These are phyloP conservation scores for Brasenia schreberi DNA, from an alignment of 164 flowering plant species.

Conservation along the genomic window DNA sequence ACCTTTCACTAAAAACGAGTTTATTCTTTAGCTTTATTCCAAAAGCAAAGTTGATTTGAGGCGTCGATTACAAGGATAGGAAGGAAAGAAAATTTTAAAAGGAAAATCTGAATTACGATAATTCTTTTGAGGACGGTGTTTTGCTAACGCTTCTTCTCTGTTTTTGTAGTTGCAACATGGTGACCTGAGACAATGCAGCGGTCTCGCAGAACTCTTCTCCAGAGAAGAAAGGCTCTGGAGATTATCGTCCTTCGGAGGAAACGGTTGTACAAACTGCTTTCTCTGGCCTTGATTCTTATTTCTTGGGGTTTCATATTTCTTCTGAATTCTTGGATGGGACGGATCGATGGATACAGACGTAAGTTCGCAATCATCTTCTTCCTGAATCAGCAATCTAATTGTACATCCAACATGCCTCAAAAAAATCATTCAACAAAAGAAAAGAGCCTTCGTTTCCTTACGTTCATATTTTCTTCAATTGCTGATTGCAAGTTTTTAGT, in stretches of 20 bases:
- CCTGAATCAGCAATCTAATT: not conserved
- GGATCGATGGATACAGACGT: conserved; percentile 49
- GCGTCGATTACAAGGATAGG: no score
- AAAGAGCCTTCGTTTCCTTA: no score
- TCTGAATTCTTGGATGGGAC: conserved; percentile 56
- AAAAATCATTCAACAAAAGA: no score
- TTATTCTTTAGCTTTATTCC: no score
- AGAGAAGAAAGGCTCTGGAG: conserved; percentile 49
- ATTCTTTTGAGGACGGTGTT: no score
- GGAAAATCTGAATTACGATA: no score
- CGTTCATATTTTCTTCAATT: no score
- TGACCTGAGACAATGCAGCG: conserved; percentile 83
- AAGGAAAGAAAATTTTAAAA: no score
- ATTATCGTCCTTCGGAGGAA: conserved; percentile 27
- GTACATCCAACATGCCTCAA: no score
- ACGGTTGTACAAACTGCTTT: conserved; percentile 33
- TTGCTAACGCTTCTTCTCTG: not conserved
- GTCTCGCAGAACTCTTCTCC: conserved; percentile 80
- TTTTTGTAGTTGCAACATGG: conserved; percentile 1
- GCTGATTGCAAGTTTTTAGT: no score
- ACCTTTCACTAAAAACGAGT: no score
- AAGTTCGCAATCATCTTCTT: not conserved
- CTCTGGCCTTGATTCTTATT: conserved; percentile 47
- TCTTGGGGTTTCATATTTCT: conserved; percentile 71
- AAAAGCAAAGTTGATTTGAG: no score